Base-by-base conservation (phyloP, 2,329 filamentous ascomycete species). In the Sphaerulina populicola region DNA sequence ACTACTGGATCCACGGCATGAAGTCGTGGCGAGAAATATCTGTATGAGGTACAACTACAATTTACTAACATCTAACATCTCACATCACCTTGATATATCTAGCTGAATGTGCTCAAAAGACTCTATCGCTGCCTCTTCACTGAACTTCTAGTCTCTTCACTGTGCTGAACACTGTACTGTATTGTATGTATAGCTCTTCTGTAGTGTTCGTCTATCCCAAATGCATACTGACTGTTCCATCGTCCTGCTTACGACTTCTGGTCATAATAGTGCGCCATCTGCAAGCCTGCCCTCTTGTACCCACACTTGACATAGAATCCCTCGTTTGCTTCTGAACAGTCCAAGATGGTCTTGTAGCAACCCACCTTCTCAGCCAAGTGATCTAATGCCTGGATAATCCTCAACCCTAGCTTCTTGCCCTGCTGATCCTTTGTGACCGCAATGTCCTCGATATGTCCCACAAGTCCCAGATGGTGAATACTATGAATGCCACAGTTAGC, bases 271-370 rank as follows among this genome's bases (percentile, higher is more conserved):
- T 95, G 88, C 39, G 91, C 89, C 93, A 98, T 97, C 72, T 98
- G 88, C 51, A 96, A 73, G 12, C 93, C 93, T 27, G 89, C 91
- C 56, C 88, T 77, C 72, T 88, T 85, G 71, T 94, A 97, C 52
- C 91, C 91, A 71, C 93, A 97, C 78, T 97, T 97, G 70, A 95
- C 78, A 70, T 98, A 98, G 75, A 98, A 97, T 18, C 90, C 91
- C 71, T 95, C 89, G 69, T 97, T 98, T 62, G 85, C 81, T 71
- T 96, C 91, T 60, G 86, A 94, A 75, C 93, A 98, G 71, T 97
- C 91, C 58, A 97, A 79, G 61, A 98, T 97, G 59, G 83, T 89
- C 84, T 88, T 97, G 73, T 97, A 97, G 72, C 91, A 97, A 49
- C 91, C 93, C 52, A 93, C 83, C 67, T 88, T 80, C 67, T 88